A percentile compares a stretch with the other conserved stretches of the same genome.
phyloP scores from a whole-genome alignment of 2,329 filamentous ascomycete species.

The Paramyrothecium sp. region DNA sequence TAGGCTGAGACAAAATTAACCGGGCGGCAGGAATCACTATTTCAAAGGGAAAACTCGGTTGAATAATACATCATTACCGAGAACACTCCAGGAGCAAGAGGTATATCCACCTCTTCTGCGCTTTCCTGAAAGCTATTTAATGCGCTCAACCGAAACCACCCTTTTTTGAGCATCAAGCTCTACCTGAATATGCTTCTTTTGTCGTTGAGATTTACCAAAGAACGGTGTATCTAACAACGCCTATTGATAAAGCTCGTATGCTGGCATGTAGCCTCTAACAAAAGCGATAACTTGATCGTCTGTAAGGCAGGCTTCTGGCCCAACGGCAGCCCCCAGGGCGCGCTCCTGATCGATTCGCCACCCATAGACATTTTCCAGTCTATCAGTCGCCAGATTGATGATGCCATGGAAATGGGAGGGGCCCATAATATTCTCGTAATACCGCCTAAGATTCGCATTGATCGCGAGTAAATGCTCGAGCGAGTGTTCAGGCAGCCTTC shows the following conservation, averaged over 20 bases:
- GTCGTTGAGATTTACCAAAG: conserved; percentile 4
- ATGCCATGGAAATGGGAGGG: conserved; percentile 15
- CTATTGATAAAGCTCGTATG: conserved; percentile 19
- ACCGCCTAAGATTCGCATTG: conserved; percentile 18
- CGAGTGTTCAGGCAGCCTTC: conserved; percentile 13
- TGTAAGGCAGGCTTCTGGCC: too few species aligned
- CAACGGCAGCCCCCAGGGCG: conserved; percentile 16
- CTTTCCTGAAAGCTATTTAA: too few species aligned
- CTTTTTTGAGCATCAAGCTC: too few species aligned
- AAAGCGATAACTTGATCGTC: conserved; percentile 17
- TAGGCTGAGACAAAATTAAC: too few species aligned
- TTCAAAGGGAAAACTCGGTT: too few species aligned
- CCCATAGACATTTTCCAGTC: conserved; percentile 15
- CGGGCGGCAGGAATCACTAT: too few species aligned
- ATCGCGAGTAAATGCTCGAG: conserved; percentile 15
- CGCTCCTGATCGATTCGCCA: conserved; percentile 17
- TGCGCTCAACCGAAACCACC: too few species aligned
- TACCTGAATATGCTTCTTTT: conserved; percentile 13
- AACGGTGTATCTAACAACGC: conserved; percentile 13
- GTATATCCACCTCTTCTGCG: too few species aligned
- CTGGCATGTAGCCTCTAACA: conserved; percentile 22
- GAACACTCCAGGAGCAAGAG: too few species aligned
- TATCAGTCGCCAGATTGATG: conserved; percentile 18
- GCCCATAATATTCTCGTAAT: conserved; percentile 13
- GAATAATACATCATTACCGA: too few species aligned